Conservation (phyloP, 805 yeast genomes). For the Starmerella vaccinii region DNA sequence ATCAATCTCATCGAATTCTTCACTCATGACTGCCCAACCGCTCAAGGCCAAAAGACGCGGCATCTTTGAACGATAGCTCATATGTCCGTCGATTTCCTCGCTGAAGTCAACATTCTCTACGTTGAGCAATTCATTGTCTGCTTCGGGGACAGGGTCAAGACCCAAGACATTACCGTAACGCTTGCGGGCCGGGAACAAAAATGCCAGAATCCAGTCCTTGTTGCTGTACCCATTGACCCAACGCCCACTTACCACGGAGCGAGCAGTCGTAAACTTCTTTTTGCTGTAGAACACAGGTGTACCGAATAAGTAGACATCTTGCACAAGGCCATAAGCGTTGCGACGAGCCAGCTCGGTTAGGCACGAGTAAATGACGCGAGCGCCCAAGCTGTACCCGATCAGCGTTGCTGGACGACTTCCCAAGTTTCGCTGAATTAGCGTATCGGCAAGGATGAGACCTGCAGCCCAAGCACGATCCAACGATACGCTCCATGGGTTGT, state of each 20-base stretch:
- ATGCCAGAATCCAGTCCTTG: conserved; percentile 94
- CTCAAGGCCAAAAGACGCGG: conserved; percentile 62
- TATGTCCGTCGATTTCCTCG: conserved; percentile 80
- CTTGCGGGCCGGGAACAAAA: conserved; percentile 88
- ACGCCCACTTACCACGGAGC: conserved; percentile 80
- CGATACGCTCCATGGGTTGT: conserved; percentile 97
- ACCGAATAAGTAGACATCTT: conserved; percentile 80
- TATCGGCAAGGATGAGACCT: conserved; percentile 83
- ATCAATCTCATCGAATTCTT: conserved; percentile 89
- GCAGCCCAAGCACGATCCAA: conserved; percentile 96
- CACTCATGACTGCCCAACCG: conserved; percentile 75
- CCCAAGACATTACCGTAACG: conserved; percentile 91
- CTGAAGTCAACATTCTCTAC: conserved; percentile 85
- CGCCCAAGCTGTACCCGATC: conserved; percentile 89
- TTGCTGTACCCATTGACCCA: conserved; percentile 84
- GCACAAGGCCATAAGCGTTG: conserved; percentile 80
- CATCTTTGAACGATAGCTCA: conserved; percentile 92
- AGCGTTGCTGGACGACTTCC: conserved; percentile 89
- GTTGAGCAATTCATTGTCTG: conserved; percentile 12
- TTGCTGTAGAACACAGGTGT: conserved; percentile 71
- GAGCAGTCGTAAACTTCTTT: conserved; percentile 67
- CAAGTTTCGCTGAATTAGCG: conserved; percentile 71
- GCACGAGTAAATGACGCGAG: conserved; percentile 85
- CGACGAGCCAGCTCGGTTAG: conserved; percentile 71
- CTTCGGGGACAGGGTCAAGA: conserved; percentile 51